These are phyloP conservation scores for Tolypocladium paradoxum DNA, from an alignment of 2,329 filamentous ascomycete species.

Conservation along the genomic window DNA sequence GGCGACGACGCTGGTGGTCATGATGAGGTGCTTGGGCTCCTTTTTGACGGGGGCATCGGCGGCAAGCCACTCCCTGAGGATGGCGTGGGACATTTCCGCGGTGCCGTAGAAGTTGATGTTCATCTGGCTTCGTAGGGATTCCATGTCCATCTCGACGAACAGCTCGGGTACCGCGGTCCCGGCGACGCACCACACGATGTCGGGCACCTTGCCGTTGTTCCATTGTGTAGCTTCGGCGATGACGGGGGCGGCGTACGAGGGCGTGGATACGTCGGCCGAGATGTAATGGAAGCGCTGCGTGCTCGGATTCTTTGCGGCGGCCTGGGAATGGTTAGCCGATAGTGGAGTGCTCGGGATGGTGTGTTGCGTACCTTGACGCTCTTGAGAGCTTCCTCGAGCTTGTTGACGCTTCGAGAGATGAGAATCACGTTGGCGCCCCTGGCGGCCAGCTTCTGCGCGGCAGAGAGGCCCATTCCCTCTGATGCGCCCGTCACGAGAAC, in stretches of 20 bases:
- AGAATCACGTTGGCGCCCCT: constrained; percentile 84
- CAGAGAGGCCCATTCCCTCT: constrained; percentile 78
- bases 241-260: constrained; percentile 58
- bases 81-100: constrained; percentile 75
- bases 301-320: constrained; percentile 51
- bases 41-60: constrained; percentile 30
- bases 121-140: constrained; percentile 66
- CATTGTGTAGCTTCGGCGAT: constrained; percentile 63
- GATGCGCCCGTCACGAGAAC: constrained; percentile 84
- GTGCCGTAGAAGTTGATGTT: constrained; percentile 86
- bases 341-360: not conserved
- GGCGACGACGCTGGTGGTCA: constrained; percentile 69
- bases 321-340: constrained; percentile 25
- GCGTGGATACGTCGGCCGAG: constrained; percentile 66
- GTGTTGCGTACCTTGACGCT: constrained; percentile 47
- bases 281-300: constrained; percentile 76
- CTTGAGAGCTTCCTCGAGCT: constrained; percentile 60
- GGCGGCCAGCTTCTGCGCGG: constrained; percentile 61
- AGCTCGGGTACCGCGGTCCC: constrained; percentile 64
- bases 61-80: constrained; percentile 63
- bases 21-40: constrained; percentile 67
- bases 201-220: constrained; percentile 65
- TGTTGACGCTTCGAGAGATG: constrained; percentile 64
- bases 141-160: constrained; percentile 63
- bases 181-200: constrained; percentile 87